Evolutionary conservation across 169 alveolate genomes (phyloP).

Genomic region (Cyclospora cayetanensis): DNA sequence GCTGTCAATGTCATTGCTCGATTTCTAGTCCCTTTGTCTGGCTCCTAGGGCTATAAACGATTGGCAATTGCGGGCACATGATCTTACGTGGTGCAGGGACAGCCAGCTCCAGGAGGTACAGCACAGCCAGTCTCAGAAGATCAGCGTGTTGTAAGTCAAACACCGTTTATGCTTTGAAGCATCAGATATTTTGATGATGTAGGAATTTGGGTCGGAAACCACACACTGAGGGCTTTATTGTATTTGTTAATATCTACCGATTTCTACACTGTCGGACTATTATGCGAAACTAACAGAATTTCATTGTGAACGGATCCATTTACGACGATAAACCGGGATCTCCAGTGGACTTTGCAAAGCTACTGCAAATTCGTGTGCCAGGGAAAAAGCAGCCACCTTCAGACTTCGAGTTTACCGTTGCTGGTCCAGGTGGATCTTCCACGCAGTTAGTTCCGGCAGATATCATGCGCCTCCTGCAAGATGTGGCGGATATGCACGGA

Average conservation of each 20-base stretch:
- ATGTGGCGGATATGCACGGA: conserved; percentile 51
- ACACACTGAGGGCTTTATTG: too few relatives aligned
- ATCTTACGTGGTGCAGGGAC: conserved; percentile 5
- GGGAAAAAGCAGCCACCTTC: conserved; percentile 26
- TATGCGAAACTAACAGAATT: conserved; percentile 21
- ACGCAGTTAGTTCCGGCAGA: conserved; percentile 54
- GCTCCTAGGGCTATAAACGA: too few relatives aligned
- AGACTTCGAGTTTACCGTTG: conserved; percentile 17
- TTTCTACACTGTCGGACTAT: neutral
- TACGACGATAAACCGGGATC: conserved; percentile 17
- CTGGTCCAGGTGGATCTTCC: conserved; percentile 26
- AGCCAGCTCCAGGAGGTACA: conserved; percentile 31
- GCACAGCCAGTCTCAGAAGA: neutral
- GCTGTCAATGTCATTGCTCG: too few relatives aligned
- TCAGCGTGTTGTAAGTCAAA: conserved; percentile 11
- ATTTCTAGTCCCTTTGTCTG: too few relatives aligned
- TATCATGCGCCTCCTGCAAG: conserved; percentile 35
- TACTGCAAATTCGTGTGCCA: conserved; percentile 33
- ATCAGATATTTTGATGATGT: neutral
- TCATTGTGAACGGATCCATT: conserved; percentile 37
- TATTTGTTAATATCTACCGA: neutral
- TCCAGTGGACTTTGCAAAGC: conserved; percentile 33
- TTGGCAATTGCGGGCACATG: too few relatives aligned
- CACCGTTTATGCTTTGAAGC: neutral
- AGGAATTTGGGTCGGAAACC: neutral